Conservation (phyloP, 441 rosid genomes). For the Euphorbia schlechtendalii region DNA sequence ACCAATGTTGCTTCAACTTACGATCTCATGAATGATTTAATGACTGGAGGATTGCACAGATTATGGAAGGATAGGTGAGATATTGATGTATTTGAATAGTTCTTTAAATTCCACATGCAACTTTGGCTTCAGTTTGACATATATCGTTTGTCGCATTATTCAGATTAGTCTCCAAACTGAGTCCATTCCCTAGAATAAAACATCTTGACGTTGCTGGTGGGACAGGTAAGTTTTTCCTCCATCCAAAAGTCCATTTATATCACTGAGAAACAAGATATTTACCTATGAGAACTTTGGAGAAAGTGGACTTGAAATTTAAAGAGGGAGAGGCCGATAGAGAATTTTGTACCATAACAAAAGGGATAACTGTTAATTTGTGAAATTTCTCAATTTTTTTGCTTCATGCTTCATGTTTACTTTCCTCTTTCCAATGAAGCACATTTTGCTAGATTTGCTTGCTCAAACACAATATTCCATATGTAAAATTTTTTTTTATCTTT, state of each 20-base stretch:
- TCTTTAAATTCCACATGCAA: neutral
- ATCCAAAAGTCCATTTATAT: neutral
- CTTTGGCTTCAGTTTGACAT: conserved; percentile 10
- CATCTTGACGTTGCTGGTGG: conserved; percentile 99
- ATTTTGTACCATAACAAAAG: neutral
- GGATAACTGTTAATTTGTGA: neutral
- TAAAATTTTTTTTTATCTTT: no score
- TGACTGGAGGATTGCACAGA: conserved; percentile 92
- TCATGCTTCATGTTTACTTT: neutral
- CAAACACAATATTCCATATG: neutral
- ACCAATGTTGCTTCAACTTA: conserved; percentile 83
- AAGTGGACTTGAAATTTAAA: neutral
- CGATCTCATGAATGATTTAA: conserved; percentile 95
- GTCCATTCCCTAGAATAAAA: conserved; percentile 91
- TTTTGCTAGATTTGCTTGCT: neutral
- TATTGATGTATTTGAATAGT: neutral
- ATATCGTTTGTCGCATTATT: conserved; percentile 14
- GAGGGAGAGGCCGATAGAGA: neutral
- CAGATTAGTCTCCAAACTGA: conserved; percentile 79
- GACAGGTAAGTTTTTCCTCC: conserved; percentile 42
- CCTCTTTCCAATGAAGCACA: no score
- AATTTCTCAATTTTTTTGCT: neutral
- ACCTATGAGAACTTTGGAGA: neutral
- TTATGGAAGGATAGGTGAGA: conserved; percentile 93
- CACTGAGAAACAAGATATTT: neutral